A percentile compares a stretch with the other conserved stretches of the same genome.
Evolutionary conservation across 1,284 basidiomycete species (phyloP).

Genomic region (Polyporus tsugae): DNA sequence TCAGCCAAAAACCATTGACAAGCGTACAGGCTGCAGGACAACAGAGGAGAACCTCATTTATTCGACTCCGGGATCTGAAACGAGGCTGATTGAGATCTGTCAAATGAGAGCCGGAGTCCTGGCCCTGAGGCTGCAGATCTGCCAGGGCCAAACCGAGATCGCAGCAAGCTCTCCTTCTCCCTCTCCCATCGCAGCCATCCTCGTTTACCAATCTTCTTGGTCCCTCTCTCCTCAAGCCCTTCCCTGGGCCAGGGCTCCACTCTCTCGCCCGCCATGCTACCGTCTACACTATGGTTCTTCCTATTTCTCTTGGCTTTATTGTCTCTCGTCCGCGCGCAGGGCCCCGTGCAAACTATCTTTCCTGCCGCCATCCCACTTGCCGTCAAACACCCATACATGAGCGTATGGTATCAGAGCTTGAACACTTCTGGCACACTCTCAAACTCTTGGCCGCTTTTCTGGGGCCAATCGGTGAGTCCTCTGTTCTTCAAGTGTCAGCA

Average conservation of each 20-base stretch:
- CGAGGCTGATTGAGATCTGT: too few relatives aligned
- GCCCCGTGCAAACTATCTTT: constrained; percentile 18
- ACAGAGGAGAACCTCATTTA: too few relatives aligned
- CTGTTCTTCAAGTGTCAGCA: not conserved
- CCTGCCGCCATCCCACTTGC: constrained; percentile 25
- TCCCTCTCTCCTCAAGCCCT: constrained; percentile 5
- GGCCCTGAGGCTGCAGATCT: too few relatives aligned
- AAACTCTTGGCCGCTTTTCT: constrained; percentile 22
- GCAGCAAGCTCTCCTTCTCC: not conserved
- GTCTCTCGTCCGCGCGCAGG: constrained; percentile 22
- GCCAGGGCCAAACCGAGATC: not conserved
- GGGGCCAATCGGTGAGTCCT: constrained; percentile 14
- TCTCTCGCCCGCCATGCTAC: constrained; percentile 13
- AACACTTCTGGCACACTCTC: constrained; percentile 7
- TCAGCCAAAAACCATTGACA: too few relatives aligned
- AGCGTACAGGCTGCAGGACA: too few relatives aligned
- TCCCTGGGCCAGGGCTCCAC: constrained; percentile 2
- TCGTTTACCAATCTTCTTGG: constrained; percentile 19
- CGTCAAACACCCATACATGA: too few relatives aligned
- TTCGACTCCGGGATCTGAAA: too few relatives aligned
- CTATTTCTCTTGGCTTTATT: constrained; percentile 19
- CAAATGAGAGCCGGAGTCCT: too few relatives aligned
- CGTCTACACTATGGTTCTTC: constrained; percentile 17
- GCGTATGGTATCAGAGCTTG: constrained; percentile 19
- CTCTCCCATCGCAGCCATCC: too few relatives aligned